These are phyloP conservation scores for Aspergillus calidoustus DNA, from an alignment of 2,329 filamentous ascomycete species.

Conservation along the genomic window DNA sequence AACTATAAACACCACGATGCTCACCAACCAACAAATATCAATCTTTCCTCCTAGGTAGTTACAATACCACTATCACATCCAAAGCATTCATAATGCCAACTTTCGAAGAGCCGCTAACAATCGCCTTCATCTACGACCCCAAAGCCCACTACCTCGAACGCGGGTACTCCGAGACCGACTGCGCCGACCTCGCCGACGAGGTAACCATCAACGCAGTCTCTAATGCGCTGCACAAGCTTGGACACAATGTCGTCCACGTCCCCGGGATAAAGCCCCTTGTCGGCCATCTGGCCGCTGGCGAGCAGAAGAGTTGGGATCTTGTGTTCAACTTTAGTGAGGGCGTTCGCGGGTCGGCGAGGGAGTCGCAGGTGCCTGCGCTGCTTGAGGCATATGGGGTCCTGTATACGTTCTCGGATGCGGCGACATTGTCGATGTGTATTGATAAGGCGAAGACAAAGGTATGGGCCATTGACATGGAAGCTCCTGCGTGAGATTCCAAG, in stretches of 20 bases:
- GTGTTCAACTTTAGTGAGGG: conserved; percentile 32
- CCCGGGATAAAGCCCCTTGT: conserved; percentile 24
- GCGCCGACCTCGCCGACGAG: conserved; percentile 23
- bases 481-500: background rate
- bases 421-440: conserved; percentile 27
- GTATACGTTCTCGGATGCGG: conserved; percentile 29
- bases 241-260: conserved; percentile 21
- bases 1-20: background rate
- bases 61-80: background rate
- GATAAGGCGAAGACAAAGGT: conserved; percentile 32
- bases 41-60: background rate
- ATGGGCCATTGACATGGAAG: background rate
- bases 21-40: background rate
- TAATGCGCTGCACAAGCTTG: conserved; percentile 17
- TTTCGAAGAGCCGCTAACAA: background rate
- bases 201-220: conserved; percentile 21
- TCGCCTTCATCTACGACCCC: conserved; percentile 22
- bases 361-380: conserved; percentile 31
- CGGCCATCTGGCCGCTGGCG: conserved; percentile 20
- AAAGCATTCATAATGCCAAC: background rate
- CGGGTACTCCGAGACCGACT: conserved; percentile 21
- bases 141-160: conserved; percentile 18
- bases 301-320: conserved; percentile 30
- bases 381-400: conserved; percentile 34
- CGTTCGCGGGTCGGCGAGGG: conserved; percentile 27